These are phyloP conservation scores for Neospermospora avenae DNA, from an alignment of 2,329 filamentous ascomycete species.

Conservation along the genomic window DNA sequence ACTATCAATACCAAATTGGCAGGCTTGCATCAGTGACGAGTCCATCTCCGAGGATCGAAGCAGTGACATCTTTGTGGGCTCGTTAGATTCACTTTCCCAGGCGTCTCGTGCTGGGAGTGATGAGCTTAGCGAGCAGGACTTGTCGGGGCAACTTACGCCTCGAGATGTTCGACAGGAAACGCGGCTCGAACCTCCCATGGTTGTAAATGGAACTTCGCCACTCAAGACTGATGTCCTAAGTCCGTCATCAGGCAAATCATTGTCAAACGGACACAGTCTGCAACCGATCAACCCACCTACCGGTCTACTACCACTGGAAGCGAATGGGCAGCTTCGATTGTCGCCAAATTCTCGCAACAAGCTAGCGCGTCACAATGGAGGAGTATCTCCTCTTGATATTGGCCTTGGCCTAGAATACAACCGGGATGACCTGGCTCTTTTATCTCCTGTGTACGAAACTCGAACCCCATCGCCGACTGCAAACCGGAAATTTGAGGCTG, in stretches of 20 bases:
- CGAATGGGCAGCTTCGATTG: constrained; percentile 22
- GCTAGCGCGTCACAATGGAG: constrained; percentile 30
- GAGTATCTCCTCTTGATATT: constrained; percentile 34
- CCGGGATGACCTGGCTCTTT: constrained; percentile 38
- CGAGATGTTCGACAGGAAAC: constrained; percentile 21
- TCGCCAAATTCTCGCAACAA: constrained; percentile 31
- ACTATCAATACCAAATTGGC: constrained; percentile 30
- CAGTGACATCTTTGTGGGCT: constrained; percentile 25
- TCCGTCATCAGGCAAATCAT: neutral
- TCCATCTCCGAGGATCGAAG: constrained; percentile 27
- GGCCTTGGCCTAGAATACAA: constrained; percentile 26
- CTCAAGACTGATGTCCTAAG: constrained; percentile 8
- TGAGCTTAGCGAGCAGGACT: constrained; percentile 22
- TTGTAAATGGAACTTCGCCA: constrained; percentile 30
- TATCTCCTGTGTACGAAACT: constrained; percentile 73
- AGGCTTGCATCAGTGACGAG: constrained; percentile 27
- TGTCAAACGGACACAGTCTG: constrained; percentile 11
- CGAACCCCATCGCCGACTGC: constrained; percentile 67
- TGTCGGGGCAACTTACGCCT: constrained; percentile 29
- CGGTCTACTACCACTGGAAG: constrained; percentile 21
- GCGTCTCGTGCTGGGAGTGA: constrained; percentile 27
- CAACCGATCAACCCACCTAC: constrained; percentile 17
- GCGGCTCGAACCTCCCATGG: constrained; percentile 22
- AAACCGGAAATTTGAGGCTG: constrained; percentile 50
- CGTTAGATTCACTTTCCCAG: constrained; percentile 31